A percentile compares a stretch with the other conserved stretches of the same genome.
These are phyloP conservation scores for Aspergillus sp. DNA, from an alignment of 2,329 filamentous ascomycete species.

Conservation along the genomic window DNA sequence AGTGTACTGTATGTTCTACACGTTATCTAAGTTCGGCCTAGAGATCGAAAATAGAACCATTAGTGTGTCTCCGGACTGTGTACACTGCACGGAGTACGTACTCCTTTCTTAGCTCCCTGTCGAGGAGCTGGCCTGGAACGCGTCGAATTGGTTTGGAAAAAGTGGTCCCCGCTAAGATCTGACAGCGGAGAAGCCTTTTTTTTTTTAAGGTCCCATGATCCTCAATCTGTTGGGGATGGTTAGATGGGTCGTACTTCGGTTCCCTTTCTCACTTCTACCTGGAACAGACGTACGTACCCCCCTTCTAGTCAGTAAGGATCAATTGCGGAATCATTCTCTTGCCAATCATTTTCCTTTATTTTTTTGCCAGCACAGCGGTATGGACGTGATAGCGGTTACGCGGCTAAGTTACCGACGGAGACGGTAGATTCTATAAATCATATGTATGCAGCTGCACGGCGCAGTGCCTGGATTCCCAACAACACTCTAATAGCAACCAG, in stretches of 20 bases:
- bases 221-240: constrained; percentile 4
- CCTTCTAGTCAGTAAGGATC: not conserved
- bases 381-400: not conserved
- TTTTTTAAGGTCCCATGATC: constrained; percentile 29
- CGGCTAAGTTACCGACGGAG: not conserved
- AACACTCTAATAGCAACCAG: too few relatives aligned
- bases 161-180: constrained; percentile 17
- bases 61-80: not conserved
- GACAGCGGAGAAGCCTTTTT: constrained; percentile 23
- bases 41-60: not conserved
- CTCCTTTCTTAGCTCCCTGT: not conserved
- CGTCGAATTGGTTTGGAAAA: not conserved
- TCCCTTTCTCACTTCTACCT: not conserved
- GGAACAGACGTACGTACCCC: not conserved
- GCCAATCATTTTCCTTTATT: not conserved
- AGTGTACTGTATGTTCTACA: too few relatives aligned
- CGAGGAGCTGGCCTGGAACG: not conserved
- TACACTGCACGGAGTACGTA: not conserved
- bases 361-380: constrained; percentile 4
- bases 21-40: too few relatives aligned
- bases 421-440: not conserved
- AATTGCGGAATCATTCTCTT: not conserved
- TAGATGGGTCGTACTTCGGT: not conserved
- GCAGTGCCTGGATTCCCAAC: not conserved
- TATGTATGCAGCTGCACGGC: constrained; percentile 3